A percentile compares a stretch with the other conserved stretches of the same genome.
These are phyloP conservation scores for Diaporthe velutina DNA, from an alignment of 2,329 filamentous ascomycete genomes.

Conservation along the genomic window DNA sequence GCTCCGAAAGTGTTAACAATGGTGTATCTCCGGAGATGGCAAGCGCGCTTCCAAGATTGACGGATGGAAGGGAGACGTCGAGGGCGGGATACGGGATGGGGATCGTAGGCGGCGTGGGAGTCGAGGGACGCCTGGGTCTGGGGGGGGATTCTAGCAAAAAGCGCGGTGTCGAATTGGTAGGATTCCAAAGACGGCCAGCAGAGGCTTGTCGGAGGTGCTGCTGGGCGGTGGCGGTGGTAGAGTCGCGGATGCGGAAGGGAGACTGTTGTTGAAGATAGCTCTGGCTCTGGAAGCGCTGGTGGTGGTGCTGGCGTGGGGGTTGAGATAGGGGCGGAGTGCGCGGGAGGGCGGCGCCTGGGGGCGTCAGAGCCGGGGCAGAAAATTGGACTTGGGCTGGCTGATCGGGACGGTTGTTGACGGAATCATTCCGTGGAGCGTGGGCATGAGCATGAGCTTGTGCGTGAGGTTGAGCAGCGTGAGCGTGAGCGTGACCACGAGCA, in stretches of 20 bases:
- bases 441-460: slow-evolving; percentile 16
- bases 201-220: slow-evolving; percentile 56
- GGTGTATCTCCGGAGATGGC: slow-evolving; percentile 62
- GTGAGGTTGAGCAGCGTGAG: background rate
- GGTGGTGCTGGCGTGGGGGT: slow-evolving; percentile 39
- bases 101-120: slow-evolving; percentile 63
- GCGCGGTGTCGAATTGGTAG: slow-evolving; percentile 70
- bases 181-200: slow-evolving; percentile 70
- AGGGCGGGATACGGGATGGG: slow-evolving; percentile 62
- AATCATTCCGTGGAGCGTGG: slow-evolving; percentile 21
- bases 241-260: slow-evolving; percentile 59
- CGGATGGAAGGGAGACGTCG: slow-evolving; percentile 51
- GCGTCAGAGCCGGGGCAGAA: slow-evolving; percentile 18
- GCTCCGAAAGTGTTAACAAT: slow-evolving; percentile 64
- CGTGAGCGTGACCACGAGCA: slow-evolving; percentile 9
- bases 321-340: slow-evolving; percentile 43
- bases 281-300: slow-evolving; percentile 41
- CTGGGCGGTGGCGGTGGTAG: slow-evolving; percentile 44
- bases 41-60: slow-evolving; percentile 54
- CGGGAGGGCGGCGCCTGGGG: slow-evolving; percentile 38
- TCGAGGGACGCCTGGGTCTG: slow-evolving; percentile 62
- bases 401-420: slow-evolving; percentile 42
- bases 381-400: slow-evolving; percentile 48
- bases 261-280: slow-evolving; percentile 46
- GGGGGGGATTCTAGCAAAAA: slow-evolving; percentile 45